A percentile compares a stretch with the other conserved stretches of the same genome.
phyloP scores from a whole-genome alignment of 179 eudicot species.

The Carnegiea gigantea region DNA sequence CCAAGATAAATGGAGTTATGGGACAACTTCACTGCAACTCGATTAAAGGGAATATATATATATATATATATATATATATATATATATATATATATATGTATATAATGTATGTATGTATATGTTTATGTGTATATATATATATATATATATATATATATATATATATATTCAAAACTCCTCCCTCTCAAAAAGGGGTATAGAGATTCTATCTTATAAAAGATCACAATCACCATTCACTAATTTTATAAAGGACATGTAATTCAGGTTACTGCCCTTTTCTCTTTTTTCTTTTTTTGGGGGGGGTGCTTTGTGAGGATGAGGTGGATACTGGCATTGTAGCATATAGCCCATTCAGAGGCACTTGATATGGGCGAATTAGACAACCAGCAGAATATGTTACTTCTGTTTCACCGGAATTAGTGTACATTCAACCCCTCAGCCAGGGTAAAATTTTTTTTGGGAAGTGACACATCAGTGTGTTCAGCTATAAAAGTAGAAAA shows the following conservation, averaged over 20 bases:
- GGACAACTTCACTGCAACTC: neutral
- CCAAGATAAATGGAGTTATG: neutral
- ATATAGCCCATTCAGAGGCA: neutral
- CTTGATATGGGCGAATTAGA: neutral
- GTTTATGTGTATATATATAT: too few relatives aligned
- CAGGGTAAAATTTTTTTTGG: neutral
- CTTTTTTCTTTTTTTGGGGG: too few relatives aligned
- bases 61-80: too few relatives aligned
- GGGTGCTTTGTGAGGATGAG: neutral
- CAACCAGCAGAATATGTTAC: neutral
- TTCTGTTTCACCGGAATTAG: neutral
- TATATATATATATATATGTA: too few relatives aligned
- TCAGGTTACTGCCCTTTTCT: neutral
- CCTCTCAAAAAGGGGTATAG: too few relatives aligned
- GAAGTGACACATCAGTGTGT: neutral
- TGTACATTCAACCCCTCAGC: neutral
- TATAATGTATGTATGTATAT: too few relatives aligned
- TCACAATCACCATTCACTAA: neutral
- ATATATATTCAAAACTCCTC: too few relatives aligned
- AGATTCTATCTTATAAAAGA: neutral
- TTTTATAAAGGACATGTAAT: neutral
- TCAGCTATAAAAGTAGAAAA: neutral
- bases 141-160: too few relatives aligned
- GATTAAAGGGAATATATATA: neutral
- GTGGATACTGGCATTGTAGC: neutral